These are phyloP conservation scores for Arabidopsis thaliana DNA, from an alignment of 345 rosid species.

Conservation along the genomic window DNA sequence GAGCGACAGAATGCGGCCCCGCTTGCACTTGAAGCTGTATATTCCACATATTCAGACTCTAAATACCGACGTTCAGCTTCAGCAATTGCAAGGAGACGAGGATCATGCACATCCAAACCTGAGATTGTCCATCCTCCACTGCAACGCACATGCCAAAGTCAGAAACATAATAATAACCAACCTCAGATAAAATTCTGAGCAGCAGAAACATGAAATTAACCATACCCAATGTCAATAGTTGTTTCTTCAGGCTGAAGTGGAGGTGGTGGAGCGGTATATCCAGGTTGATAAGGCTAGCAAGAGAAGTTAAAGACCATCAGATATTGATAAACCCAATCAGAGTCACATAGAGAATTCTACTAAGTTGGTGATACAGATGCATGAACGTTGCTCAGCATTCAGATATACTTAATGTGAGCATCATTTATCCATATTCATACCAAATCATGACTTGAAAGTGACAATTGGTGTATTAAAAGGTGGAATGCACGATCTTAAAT, in stretches of 20 bases:
- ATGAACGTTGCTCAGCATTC: background rate
- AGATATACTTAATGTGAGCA: background rate
- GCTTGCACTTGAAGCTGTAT: conserved; percentile 80
- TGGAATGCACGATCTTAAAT: too few relatives aligned
- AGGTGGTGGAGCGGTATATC: conserved; percentile 77
- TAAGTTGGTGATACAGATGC: background rate
- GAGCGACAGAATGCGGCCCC: conserved; percentile 98
- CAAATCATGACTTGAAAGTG: too few relatives aligned
- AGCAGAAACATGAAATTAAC: background rate
- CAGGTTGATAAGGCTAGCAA: conserved; percentile 76
- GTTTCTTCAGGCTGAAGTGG: conserved; percentile 66
- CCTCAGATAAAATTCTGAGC: background rate
- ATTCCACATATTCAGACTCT: conserved; percentile 86
- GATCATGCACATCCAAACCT: conserved; percentile 81
- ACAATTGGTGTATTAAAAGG: too few relatives aligned
- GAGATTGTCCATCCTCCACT: conserved; percentile 96
- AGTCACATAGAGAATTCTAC: conserved; percentile 6
- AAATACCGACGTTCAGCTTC: conserved; percentile 87
- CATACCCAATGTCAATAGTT: conserved; percentile 84
- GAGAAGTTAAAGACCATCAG: conserved; percentile 25
- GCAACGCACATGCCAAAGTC: conserved; percentile 29
- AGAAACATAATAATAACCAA: conserved; percentile 22
- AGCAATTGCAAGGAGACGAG: conserved; percentile 86
- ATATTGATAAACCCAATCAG: background rate
- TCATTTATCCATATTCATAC: too few relatives aligned